Base-by-base conservation (phyloP, 2,329 filamentous ascomycete genomes). In the Akanthomyces uredinophilus region DNA sequence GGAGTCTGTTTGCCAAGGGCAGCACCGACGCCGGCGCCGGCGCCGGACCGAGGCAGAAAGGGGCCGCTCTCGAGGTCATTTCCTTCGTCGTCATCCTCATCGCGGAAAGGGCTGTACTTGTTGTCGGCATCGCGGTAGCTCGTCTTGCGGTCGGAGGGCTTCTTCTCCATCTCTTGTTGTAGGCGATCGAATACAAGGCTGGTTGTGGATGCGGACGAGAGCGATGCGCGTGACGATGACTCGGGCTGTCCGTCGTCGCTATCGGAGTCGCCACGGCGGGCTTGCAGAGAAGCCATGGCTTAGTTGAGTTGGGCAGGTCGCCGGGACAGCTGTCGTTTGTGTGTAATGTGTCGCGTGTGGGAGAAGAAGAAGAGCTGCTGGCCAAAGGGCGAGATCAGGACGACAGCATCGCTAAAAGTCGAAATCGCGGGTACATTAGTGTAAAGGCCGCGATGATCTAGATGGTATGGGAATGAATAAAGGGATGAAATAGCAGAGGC, bases 181-280 rank as follows among this genome's bases (percentile, higher is more conserved):
- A 94, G 82, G 65, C 88, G 86, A 67, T 95, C 90, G 71, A 95
- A 90, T 60, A 95, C 85, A 16, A 95, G 81, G 68, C 91, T 94
- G 4, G 89, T 92, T 13, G 91, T 94, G 39, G 91, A 95, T n/a
- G 87, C 87, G 46, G 88, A 89, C n/a, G 89, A 91, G 51, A 84
- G 74, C 4, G 90, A 91, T 65, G 82, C 83, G 69, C 75, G 75
- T 60, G 84, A 85, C 64, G 73, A 54, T 5, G 61, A 56, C 77
- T 77, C 41, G 29, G 41, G 43, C 46, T 57, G 60, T 8, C 47
- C 49, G 27, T 60, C 29, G 58, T 50, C 49, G 50, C 24, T 24
- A 20, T 60, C 47, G 13, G 47, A 7, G 20, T 44, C 57, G 57
- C 4, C n/a, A 4, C 27, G 57, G 24, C n/a, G 47, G 39, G 57